Conservation (phyloP, 2,329 filamentous ascomycete genomes). For the Alternaria novae-zelandiae region DNA sequence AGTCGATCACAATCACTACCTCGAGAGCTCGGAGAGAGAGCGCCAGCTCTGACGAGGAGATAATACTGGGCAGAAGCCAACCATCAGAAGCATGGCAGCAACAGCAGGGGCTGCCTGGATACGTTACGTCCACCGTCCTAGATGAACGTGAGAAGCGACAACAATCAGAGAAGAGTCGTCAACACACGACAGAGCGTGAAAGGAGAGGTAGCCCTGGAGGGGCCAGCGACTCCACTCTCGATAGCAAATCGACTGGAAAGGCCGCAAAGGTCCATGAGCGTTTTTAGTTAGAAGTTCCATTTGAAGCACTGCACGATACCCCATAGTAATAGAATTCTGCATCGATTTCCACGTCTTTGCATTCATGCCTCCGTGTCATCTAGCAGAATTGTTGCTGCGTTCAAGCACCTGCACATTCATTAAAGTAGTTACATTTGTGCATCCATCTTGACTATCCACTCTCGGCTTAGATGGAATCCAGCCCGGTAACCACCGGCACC, state of each 20-base stretch:
- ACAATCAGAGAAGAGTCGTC: constrained; percentile 1
- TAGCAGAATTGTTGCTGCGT: too few relatives aligned
- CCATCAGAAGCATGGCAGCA: constrained; percentile 21
- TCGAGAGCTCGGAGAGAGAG: constrained; percentile 26
- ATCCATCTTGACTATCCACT: not conserved
- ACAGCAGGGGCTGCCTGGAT: constrained; percentile 15
- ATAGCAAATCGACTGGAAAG: constrained; percentile 14
- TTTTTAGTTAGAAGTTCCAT: not conserved
- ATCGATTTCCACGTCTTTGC: not conserved
- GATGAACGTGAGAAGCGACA: constrained; percentile 12
- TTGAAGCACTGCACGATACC: not conserved
- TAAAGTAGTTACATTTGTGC: not conserved
- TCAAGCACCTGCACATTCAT: not conserved
- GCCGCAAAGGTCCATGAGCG: constrained; percentile 4
- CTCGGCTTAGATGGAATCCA: not conserved
- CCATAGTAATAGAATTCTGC: not conserved
- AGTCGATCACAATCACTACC: constrained; percentile 28
- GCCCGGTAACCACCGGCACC: not conserved
- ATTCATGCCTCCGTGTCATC: rapidly evolving
- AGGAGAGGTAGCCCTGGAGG: constrained; percentile 19
- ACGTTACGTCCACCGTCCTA: constrained; percentile 27
- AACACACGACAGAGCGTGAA: not conserved
- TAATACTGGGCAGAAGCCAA: constrained; percentile 16
- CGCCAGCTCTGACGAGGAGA: constrained; percentile 30
- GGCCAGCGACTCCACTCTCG: constrained; percentile 17